Conservation (phyloP, 2,329 filamentous ascomycete genomes). For the Ophiosphaerella korrae region DNA sequence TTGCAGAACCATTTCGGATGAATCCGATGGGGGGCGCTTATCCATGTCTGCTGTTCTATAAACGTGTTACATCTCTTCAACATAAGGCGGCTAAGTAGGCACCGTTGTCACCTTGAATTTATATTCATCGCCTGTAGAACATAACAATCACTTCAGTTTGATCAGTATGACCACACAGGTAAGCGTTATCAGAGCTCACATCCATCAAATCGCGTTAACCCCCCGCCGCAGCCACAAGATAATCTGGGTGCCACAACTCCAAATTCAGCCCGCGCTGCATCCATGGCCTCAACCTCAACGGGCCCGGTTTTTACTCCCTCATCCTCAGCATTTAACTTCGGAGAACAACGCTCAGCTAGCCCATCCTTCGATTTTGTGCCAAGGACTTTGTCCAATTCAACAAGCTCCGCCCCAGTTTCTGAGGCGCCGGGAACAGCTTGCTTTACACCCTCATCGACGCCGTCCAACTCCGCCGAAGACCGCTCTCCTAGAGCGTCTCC, state of each 20-base stretch:
- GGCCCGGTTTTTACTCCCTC: slow-evolving; percentile 3
- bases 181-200: too few relatives aligned
- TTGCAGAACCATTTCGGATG: slow-evolving; percentile 5
- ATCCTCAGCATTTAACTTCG: slow-evolving; percentile 2
- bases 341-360: slow-evolving; percentile 1
- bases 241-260: not conserved
- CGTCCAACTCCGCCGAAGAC: not conserved
- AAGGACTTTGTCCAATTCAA: not conserved
- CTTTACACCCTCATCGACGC: not conserved
- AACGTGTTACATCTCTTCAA: too few relatives aligned
- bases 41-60: not conserved
- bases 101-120: too few relatives aligned
- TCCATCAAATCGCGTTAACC: not conserved
- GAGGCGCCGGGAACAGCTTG: slow-evolving; percentile 1
- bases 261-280: slow-evolving; percentile 2
- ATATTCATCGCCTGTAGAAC: too few relatives aligned
- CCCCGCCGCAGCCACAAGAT: not conserved
- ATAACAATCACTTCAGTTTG: too few relatives aligned
- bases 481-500: not conserved
- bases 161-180: too few relatives aligned
- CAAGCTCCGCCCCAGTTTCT: not conserved
- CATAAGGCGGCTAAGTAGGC: too few relatives aligned
- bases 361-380: slow-evolving; percentile 1
- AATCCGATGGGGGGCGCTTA: slow-evolving; percentile 4
- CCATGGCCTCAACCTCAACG: slow-evolving; percentile 1